These are phyloP conservation scores for Chlorociboria aeruginascens DNA, from an alignment of 495 filamentous ascomycete species.

Conservation along the genomic window DNA sequence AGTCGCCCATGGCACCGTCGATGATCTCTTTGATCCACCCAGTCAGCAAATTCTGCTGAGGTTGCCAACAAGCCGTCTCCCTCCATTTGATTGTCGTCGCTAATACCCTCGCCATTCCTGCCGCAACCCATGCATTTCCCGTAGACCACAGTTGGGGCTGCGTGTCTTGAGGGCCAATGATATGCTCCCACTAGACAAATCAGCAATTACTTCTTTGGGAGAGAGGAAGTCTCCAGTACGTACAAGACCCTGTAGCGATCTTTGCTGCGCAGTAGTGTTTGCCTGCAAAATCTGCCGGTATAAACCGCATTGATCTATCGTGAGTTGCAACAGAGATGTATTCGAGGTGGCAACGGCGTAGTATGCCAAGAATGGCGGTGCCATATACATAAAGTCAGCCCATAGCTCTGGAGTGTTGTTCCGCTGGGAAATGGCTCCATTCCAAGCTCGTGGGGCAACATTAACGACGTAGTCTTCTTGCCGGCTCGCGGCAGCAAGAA, in stretches of 20 bases:
- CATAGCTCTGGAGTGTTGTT: slow-evolving; percentile 33
- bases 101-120: slow-evolving; percentile 35
- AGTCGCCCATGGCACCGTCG: slow-evolving; percentile 23
- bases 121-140: slow-evolving; percentile 39
- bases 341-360: slow-evolving; percentile 29
- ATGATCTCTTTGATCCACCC: slow-evolving; percentile 32
- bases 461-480: slow-evolving; percentile 31
- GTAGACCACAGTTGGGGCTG: slow-evolving; percentile 39
- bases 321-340: slow-evolving; percentile 22
- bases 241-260: slow-evolving; percentile 30
- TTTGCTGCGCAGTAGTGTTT: too few species aligned
- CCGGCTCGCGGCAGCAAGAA: slow-evolving; percentile 24
- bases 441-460: slow-evolving; percentile 30
- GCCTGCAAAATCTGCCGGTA: too few species aligned
- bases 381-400: slow-evolving; percentile 42
- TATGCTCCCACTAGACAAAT: slow-evolving; percentile 32
- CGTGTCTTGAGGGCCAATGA: slow-evolving; percentile 29
- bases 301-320: slow-evolving; percentile 29
- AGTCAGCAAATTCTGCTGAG: slow-evolving; percentile 23
- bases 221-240: slow-evolving; percentile 4
- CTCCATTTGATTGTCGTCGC: slow-evolving; percentile 31
- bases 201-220: too few species aligned
- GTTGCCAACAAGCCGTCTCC: slow-evolving; percentile 17
- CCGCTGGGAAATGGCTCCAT: slow-evolving; percentile 40
- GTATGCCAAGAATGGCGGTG: slow-evolving; percentile 40